Base-by-base conservation (phyloP, 805 yeast genomes). In the Candida nemodendra region DNA sequence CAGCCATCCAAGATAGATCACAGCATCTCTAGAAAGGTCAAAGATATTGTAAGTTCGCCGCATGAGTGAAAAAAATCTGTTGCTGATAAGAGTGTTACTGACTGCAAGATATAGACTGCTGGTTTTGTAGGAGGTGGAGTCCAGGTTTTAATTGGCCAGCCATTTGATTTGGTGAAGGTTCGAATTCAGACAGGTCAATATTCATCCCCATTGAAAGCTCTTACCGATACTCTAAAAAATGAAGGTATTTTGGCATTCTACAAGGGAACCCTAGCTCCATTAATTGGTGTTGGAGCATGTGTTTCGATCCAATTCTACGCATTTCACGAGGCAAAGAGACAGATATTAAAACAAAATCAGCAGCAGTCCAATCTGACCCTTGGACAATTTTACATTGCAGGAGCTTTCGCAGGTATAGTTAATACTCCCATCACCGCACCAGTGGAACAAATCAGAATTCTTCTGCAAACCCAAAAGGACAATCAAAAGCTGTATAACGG, bases 301-400 rank as follows among this genome's bases (percentile, higher is more conserved):
- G 87, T 80, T 6, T 78, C 84, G 2, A 61, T 79, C 22, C 87
- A 80, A 51, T 81, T 80, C 56, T 81, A 79, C 50, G 85, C 87
- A 1, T 83, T 79, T 51, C 84, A 78, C 52, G 87, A 80, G 53
- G 70, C 84, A 24, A 78, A 76, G 51, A 64, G 91, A 41, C 84
- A 76, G 54, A 46, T 80, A 16, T 52, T 72, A 38, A 58, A 59
- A 5, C 39, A 30, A 7, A 57, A 61, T 28, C 42, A 48, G 1
- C 18, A 36, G 5, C 51, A 59, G 24, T 47, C 52, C 16, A 62
- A 61, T 19, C 57, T 79, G 38, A 71, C 71, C 32, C 62, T 73
- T 28, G 73, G 76, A 2, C 82, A 81, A 42, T 73, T 77, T 16
- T 80, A 78, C 51, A 38, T 74, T 16, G 76, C 81, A 4, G 87